Evolutionary conservation across 1,139 yeast genomes (phyloP), one percentile per base, ranked within the genome.

Genomic region (Suhomyces ambrosiae): DNA sequence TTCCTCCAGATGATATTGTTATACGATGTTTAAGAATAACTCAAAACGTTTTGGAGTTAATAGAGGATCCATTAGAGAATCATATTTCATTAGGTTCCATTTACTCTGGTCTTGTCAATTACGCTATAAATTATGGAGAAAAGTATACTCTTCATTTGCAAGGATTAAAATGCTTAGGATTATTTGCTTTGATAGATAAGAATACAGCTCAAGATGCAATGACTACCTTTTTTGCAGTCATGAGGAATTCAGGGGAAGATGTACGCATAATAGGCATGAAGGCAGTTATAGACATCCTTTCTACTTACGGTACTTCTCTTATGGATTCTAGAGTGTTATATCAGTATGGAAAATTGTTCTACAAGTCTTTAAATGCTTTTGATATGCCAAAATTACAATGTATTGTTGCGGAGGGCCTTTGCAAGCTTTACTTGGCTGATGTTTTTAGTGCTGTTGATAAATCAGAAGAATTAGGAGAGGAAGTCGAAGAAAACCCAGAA

Each of bases 391-490:
- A 76, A 27, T 71, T 88, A 17, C 96, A 87, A 56, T 82, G 92
- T 1, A 70, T 80, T 1, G 86, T 92, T 5, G 96, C 94, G 0
- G 95, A 87, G 53, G 95, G 96, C 0, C 66, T 90, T 18, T 86
- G 92, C 53, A 90, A 92, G 61, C 65, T 92, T 35, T 79, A 84
- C 50, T 68, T 92, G 37, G 87, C 92, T 10, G 95, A 86, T 47
- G 76, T 86, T 17, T 74, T 89, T 43, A 74, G 69, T 13, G 89
- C 83, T 52, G 80, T 79, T 35, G 32, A 32, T 14, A 38, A 26
- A 17, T 14, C 38, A 7, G 13, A 38, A 5, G 30, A 30, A 6
- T n/a, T 37, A 5, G 30, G 28, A 7, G 26, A 23, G 6, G 50
- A 45, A 23, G 52, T 47, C 7, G 55, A 47, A 9, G 56, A 52